These are phyloP conservation scores for Arthrocladium fulminans DNA, from an alignment of 2,329 filamentous ascomycete genomes.

Conservation along the genomic window DNA sequence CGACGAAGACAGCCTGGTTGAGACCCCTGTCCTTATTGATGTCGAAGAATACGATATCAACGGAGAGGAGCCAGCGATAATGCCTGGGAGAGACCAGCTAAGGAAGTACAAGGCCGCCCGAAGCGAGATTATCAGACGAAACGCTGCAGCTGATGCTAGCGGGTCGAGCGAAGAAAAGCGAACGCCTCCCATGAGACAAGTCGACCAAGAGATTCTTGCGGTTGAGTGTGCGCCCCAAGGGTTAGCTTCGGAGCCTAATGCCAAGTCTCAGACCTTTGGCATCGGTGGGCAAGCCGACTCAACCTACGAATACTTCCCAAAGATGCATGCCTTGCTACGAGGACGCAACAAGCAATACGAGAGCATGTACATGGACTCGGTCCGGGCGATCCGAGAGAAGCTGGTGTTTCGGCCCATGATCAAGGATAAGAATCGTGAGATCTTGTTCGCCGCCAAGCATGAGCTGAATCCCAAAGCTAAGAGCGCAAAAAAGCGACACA, in stretches of 20 bases:
- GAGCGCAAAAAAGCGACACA: conserved; percentile 12
- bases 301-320: conserved; percentile 44
- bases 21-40: conserved; percentile 3
- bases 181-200: not conserved
- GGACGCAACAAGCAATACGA: conserved; percentile 35
- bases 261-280: conserved; percentile 31
- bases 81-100: not conserved
- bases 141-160: not conserved
- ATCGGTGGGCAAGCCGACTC: conserved; percentile 41
- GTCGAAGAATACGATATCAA: not conserved
- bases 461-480: conserved; percentile 19
- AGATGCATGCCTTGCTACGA: conserved; percentile 40
- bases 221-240: conserved; percentile 33
- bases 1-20: conserved; percentile 11
- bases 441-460: conserved; percentile 34
- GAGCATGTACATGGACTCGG: conserved; percentile 36
- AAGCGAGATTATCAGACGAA: conserved; percentile 2
- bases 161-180: conserved; percentile 7
- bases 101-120: conserved; percentile 1
- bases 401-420: conserved; percentile 40
- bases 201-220: conserved; percentile 8
- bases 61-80: conserved; percentile 9
- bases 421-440: conserved; percentile 29
- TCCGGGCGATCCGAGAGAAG: conserved; percentile 31
- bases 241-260: conserved; percentile 28